Percentiles rank a stretch among this genome's conserved stretches.
These are phyloP conservation scores for Myriangium duriaei DNA, from an alignment of 2,329 filamentous ascomycete genomes.

Conservation along the genomic window DNA sequence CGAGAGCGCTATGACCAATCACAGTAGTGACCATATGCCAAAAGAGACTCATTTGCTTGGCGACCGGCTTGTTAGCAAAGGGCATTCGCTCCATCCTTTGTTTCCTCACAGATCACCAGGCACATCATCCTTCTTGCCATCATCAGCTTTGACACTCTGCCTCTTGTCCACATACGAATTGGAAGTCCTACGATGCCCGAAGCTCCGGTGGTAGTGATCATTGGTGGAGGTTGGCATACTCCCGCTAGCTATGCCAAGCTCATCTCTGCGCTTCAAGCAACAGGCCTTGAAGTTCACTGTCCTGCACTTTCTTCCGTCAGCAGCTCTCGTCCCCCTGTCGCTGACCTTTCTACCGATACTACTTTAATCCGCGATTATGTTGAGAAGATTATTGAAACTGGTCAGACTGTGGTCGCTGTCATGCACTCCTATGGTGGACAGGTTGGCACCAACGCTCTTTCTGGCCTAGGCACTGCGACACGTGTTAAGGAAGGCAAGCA, in stretches of 20 bases:
- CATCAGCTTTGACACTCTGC: too few species aligned
- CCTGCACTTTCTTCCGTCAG: constrained; percentile 14
- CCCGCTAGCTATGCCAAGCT: constrained; percentile 14
- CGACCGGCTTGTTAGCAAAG: too few species aligned
- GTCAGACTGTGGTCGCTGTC: constrained; percentile 14
- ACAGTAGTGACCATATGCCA: too few species aligned
- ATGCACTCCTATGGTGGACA: constrained; percentile 21
- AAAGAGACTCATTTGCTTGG: too few species aligned
- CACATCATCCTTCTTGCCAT: too few species aligned
- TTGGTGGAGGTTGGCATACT: constrained; percentile 15
- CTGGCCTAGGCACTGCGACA: too few species aligned
- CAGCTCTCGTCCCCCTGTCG: constrained; percentile 16
- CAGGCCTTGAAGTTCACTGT: constrained; percentile 15
- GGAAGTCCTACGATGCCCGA: too few species aligned
- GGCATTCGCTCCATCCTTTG: too few species aligned
- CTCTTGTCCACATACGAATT: too few species aligned
- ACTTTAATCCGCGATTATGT: constrained; percentile 5
- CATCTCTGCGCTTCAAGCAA: constrained; percentile 12
- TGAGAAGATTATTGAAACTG: constrained; percentile 14
- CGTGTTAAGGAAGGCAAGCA: constrained; percentile 9
- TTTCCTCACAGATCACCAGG: too few species aligned
- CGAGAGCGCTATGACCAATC: too few species aligned
- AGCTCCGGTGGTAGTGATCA: background rate
- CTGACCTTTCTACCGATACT: constrained; percentile 6
- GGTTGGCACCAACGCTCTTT: constrained; percentile 18